These are phyloP conservation scores for Coemansia sp. DNA, from an alignment of 192 early-diverging fungal species.

Conservation along the genomic window DNA sequence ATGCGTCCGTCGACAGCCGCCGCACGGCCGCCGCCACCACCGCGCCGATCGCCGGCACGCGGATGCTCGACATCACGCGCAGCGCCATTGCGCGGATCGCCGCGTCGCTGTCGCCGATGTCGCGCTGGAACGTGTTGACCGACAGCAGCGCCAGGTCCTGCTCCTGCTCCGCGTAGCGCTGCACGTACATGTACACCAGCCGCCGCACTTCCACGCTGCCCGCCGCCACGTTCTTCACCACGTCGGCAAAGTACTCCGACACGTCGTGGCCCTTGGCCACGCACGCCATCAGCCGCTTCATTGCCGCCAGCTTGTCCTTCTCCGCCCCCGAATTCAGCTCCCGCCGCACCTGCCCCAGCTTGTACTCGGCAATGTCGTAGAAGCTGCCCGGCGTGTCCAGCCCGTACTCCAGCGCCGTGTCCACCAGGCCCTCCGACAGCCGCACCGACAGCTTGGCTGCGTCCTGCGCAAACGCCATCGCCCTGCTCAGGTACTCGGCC, in stretches of 20 bases:
- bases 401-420: slow-evolving; percentile 84
- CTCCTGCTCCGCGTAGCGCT: slow-evolving; percentile 94
- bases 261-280: slow-evolving; percentile 89
- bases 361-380: slow-evolving; percentile 88
- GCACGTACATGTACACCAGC: slow-evolving; percentile 93
- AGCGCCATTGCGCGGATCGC: slow-evolving; percentile 94
- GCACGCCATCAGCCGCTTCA: slow-evolving; percentile 89
- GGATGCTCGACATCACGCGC: slow-evolving; percentile 91
- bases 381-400: slow-evolving; percentile 71
- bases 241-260: slow-evolving; percentile 85
- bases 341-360: slow-evolving; percentile 68
- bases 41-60: slow-evolving; percentile 86
- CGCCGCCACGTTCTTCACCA: slow-evolving; percentile 97
- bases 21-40: slow-evolving; percentile 89
- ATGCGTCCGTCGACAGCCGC: slow-evolving; percentile 78
- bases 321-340: slow-evolving; percentile 79
- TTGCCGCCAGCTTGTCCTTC: slow-evolving; percentile 86
- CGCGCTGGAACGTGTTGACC: slow-evolving; percentile 98
- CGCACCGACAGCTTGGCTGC: slow-evolving; percentile 77
- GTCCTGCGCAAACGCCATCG: slow-evolving; percentile 68
- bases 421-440: slow-evolving; percentile 78
- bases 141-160: slow-evolving; percentile 92
- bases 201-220: slow-evolving; percentile 84
- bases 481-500: slow-evolving; percentile 62
- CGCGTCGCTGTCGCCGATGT: slow-evolving; percentile 87